These are phyloP conservation scores for Ceratocystis cacaofunesta DNA, from an alignment of 2,329 filamentous ascomycete genomes.

Conservation along the genomic window DNA sequence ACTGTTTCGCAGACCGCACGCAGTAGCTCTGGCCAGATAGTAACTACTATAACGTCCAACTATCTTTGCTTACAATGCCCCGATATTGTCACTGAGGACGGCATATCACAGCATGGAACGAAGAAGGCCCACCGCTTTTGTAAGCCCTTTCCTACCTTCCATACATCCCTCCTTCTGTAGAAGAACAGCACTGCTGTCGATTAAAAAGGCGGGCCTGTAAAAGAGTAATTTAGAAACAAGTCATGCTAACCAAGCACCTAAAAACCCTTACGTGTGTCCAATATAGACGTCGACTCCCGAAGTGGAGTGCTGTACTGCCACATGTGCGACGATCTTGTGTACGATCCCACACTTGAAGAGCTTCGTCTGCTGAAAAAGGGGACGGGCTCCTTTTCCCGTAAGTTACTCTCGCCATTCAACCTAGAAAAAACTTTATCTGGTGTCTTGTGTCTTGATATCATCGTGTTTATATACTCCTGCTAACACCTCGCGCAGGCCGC, in stretches of 20 bases:
- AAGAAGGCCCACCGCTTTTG: conserved; percentile 61
- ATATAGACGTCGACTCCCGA: conserved; percentile 58
- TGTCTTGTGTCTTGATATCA: no score
- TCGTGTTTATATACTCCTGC: no score
- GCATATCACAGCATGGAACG: conserved; percentile 50
- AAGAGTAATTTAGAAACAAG: background rate
- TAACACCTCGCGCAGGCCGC: conserved; percentile 31
- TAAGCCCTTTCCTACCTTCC: conserved; percentile 27
- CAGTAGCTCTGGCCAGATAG: conserved; percentile 37
- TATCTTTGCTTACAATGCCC: conserved; percentile 63
- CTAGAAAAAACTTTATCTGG: background rate
- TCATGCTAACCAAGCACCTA: conserved; percentile 20
- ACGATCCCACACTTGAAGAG: conserved; percentile 66
- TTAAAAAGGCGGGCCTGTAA: background rate
- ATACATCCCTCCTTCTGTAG: background rate
- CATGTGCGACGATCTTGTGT: conserved; percentile 69
- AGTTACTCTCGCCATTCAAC: conserved; percentile 19
- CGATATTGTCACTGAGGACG: conserved; percentile 49
- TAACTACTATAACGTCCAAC: conserved; percentile 50
- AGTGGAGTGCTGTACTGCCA: conserved; percentile 65
- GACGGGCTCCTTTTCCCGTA: conserved; percentile 50
- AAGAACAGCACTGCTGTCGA: background rate
- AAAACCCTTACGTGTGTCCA: background rate
- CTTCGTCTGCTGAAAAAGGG: conserved; percentile 56
- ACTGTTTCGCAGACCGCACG: conserved; percentile 52